phyloP scores from a whole-genome alignment of 257 asterid genomes.

The Scutellaria baicalensis region DNA sequence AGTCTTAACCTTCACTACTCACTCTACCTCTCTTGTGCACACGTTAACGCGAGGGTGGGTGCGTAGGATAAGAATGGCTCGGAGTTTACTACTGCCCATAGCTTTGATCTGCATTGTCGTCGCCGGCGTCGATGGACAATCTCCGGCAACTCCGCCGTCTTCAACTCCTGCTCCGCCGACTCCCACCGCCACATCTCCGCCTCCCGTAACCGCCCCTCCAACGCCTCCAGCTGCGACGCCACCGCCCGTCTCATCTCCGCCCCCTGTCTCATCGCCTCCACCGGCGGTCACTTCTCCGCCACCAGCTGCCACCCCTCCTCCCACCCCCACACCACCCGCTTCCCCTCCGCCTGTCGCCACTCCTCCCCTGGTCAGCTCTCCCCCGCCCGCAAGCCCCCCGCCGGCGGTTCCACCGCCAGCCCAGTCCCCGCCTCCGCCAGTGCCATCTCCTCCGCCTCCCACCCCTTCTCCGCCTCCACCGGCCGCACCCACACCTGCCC shows the following conservation, averaged over 20 bases:
- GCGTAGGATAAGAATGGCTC: constrained; percentile 39
- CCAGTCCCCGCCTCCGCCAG: constrained; percentile 37
- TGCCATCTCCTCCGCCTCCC: constrained; percentile 45
- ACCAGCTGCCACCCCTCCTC: constrained; percentile 26
- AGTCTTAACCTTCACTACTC: constrained; percentile 18
- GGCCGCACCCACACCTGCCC: constrained; percentile 43
- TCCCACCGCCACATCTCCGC: constrained; percentile 23
- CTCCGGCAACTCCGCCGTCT: constrained; percentile 44
- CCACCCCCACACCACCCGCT: constrained; percentile 26
- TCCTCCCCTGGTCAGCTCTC: constrained; percentile 34
- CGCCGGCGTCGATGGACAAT: constrained; percentile 53
- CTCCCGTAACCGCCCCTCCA: constrained; percentile 23
- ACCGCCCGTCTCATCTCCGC: constrained; percentile 30
- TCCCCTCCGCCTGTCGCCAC: constrained; percentile 44
- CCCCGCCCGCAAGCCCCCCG: constrained; percentile 41
- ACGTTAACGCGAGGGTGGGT: constrained; percentile 12
- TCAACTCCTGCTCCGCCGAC: constrained; percentile 42
- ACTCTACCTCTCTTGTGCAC: constrained; percentile 5
- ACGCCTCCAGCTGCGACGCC: constrained; percentile 22
- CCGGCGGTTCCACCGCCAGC: constrained; percentile 38
- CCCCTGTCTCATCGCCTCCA: constrained; percentile 28
- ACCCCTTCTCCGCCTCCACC: constrained; percentile 55
- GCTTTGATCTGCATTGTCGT: constrained; percentile 47
- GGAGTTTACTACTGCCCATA: constrained; percentile 4
- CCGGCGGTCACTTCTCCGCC: constrained; percentile 28